A percentile compares a stretch with the other conserved stretches of the same genome.
phyloP scores from a whole-genome alignment of 495 filamentous ascomycete species.

The Extremus antarcticus region DNA sequence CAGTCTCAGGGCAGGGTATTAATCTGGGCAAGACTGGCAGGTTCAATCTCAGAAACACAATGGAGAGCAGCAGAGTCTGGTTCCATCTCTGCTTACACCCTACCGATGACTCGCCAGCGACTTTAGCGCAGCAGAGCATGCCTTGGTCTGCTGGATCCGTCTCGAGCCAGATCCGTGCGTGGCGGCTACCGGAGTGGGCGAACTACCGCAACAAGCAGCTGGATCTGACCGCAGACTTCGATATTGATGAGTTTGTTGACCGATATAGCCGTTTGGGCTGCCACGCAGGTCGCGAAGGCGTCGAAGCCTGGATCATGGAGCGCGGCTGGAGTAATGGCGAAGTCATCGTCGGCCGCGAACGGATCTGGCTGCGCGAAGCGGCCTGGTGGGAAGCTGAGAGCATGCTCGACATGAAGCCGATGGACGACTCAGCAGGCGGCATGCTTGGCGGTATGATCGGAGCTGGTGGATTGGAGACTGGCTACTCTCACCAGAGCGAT shows the following conservation, averaged over 20 bases:
- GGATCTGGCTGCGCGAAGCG: constrained; percentile 88
- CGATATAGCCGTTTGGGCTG: constrained; percentile 79
- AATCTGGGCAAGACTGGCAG: constrained; percentile 61
- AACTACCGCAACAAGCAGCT: constrained; percentile 83
- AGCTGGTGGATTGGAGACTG: constrained; percentile 44
- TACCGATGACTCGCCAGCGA: constrained; percentile 71
- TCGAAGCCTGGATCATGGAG: constrained; percentile 91
- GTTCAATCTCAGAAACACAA: constrained; percentile 55
- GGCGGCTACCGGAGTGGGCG: constrained; percentile 92
- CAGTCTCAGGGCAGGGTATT: constrained; percentile 62
- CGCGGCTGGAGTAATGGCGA: constrained; percentile 98
- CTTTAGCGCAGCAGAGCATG: constrained; percentile 51
- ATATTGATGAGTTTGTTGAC: constrained; percentile 77
- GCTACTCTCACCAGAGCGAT: constrained; percentile 45
- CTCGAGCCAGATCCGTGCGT: constrained; percentile 81
- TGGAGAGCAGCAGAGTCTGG: constrained; percentile 82
- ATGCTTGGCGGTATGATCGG: constrained; percentile 39
- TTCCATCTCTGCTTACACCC: constrained; percentile 89
- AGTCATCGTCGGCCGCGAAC: constrained; percentile 76
- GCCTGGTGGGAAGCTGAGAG: constrained; percentile 98
- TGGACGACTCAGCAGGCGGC: constrained; percentile 34
- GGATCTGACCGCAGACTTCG: constrained; percentile 97
- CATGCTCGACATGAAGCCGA: constrained; percentile 84
- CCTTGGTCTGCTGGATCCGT: constrained; percentile 87
- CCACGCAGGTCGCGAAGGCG: constrained; percentile 79